Conservation (phyloP, 1,284 basidiomycete species). For the Microbotryum violaceum region DNA sequence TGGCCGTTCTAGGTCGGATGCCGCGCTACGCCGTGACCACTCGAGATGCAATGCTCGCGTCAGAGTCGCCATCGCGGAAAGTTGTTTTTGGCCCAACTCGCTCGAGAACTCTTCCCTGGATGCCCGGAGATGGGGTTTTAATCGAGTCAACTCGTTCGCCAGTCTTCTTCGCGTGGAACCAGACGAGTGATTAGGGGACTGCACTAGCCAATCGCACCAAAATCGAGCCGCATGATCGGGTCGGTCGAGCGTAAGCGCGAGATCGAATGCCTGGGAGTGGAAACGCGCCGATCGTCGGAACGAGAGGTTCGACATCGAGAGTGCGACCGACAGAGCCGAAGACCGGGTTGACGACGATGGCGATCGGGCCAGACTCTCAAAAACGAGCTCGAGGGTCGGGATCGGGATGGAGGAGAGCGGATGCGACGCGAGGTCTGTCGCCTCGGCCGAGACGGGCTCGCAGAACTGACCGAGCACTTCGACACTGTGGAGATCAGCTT, state of each 20-base stretch:
- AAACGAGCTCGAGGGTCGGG: conserved; percentile 15
- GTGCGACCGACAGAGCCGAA: conserved; percentile 10
- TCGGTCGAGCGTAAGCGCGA: conserved; percentile 2
- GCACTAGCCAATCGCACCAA: conserved; percentile 12
- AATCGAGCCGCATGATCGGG: conserved; percentile 21
- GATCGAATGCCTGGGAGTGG: conserved; percentile 3
- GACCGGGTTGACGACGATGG: background rate
- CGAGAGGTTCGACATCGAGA: conserved; percentile 6
- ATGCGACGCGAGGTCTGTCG: background rate
- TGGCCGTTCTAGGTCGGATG: background rate
- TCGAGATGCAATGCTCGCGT: conserved; percentile 10
- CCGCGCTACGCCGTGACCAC: background rate
- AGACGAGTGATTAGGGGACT: background rate
- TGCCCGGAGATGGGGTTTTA: background rate
- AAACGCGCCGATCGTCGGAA: conserved; percentile 1
- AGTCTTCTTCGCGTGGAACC: background rate
- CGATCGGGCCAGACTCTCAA: conserved; percentile 4
- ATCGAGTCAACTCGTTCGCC: background rate
- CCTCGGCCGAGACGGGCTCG: background rate
- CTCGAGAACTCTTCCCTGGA: background rate
- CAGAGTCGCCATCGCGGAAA: conserved; percentile 14
- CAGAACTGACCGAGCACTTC: background rate
- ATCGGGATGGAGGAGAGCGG: conserved; percentile 19
- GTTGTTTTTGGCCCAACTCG: background rate
- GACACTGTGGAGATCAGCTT: background rate